Conservation (phyloP, 768 basidiomycete species). For the Candolleomyces efflorescens region DNA sequence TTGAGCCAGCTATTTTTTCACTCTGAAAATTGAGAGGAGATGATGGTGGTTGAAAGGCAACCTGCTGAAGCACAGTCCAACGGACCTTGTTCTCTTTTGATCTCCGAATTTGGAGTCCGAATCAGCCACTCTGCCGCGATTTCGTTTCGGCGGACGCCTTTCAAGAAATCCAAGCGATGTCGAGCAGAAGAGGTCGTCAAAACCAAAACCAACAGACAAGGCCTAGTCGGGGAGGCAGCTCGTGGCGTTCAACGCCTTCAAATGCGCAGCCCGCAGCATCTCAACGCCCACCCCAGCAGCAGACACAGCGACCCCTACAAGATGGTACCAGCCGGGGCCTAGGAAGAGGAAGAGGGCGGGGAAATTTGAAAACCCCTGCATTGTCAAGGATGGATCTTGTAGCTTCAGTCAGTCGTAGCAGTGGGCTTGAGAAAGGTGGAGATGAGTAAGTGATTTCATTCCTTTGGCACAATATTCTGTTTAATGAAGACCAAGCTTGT, state of each 20-base stretch:
- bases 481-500: slow-evolving; percentile 16
- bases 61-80: too few relatives aligned
- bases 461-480: neutral
- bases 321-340: neutral
- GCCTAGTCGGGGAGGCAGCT: neutral
- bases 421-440: slow-evolving; percentile 70
- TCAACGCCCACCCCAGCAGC: neutral
- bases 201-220: neutral
- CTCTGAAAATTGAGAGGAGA: slow-evolving; percentile 24
- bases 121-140: too few relatives aligned
- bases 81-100: too few relatives aligned
- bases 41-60: slow-evolving; percentile 25
- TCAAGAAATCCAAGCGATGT: neutral
- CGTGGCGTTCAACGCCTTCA: neutral
- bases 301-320: neutral
- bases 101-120: too few relatives aligned
- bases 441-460: slow-evolving; percentile 54
- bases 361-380: slow-evolving; percentile 5
- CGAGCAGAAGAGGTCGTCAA: neutral
- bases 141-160: too few relatives aligned
- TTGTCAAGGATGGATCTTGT: slow-evolving; percentile 50
- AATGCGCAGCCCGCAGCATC: neutral
- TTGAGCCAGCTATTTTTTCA: slow-evolving; percentile 13
- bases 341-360: slow-evolving; percentile 14
- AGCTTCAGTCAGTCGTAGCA: slow-evolving; percentile 72